A percentile compares a stretch with the other conserved stretches of the same genome.
Evolutionary conservation across 768 basidiomycete genomes (phyloP).

Genomic region (Strobilomyces echinocephalus): DNA sequence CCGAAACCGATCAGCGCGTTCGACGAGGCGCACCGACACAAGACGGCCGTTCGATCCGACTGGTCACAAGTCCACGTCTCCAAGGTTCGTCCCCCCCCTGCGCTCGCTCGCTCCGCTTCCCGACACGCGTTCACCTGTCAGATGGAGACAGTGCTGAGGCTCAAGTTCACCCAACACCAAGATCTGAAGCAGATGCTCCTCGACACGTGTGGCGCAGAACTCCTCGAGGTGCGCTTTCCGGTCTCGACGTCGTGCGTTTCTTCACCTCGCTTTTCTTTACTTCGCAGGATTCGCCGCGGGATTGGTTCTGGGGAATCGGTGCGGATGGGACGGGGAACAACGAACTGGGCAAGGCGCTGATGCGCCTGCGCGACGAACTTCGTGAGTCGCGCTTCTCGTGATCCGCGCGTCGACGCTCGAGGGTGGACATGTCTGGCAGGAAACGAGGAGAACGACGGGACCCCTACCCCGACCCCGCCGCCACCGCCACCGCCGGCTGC

Average conservation of each 20-base stretch:
- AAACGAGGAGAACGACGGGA: slow-evolving; percentile 3
- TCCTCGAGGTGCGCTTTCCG: slow-evolving; percentile 53
- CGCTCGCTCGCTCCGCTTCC: neutral
- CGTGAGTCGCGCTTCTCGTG: slow-evolving; percentile 25
- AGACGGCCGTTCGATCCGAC: slow-evolving; percentile 55
- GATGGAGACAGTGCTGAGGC: slow-evolving; percentile 62
- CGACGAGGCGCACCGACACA: slow-evolving; percentile 63
- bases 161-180: slow-evolving; percentile 68
- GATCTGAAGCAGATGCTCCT: slow-evolving; percentile 57
- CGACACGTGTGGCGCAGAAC: slow-evolving; percentile 57
- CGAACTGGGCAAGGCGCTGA: slow-evolving; percentile 67
- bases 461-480: neutral
- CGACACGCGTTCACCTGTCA: slow-evolving; percentile 17
- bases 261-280: no score
- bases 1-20: slow-evolving; percentile 59
- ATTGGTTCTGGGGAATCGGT: slow-evolving; percentile 74
- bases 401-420: slow-evolving; percentile 2
- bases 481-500: neutral
- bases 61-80: slow-evolving; percentile 65
- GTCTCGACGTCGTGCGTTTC: neutral
- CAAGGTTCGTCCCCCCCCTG: slow-evolving; percentile 39
- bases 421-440: slow-evolving; percentile 1
- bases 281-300: slow-evolving; percentile 61
- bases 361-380: slow-evolving; percentile 54
- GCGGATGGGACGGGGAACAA: slow-evolving; percentile 62